Conservation (phyloP, 1,139 yeast species). For the Hansenula lynferdii region DNA sequence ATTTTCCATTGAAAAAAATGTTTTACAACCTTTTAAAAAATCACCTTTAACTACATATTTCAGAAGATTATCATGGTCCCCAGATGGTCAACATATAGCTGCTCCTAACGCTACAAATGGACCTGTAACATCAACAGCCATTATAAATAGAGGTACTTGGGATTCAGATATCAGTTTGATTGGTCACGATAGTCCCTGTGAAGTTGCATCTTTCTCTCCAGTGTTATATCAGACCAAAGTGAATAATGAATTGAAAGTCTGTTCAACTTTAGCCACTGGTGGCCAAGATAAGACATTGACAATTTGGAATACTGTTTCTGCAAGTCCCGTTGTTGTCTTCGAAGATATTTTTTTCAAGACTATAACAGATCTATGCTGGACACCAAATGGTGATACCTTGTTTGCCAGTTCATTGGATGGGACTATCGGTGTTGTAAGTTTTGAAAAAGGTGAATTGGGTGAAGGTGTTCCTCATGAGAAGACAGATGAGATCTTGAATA, state of each 20-base stretch:
- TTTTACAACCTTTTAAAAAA: constrained; percentile 77
- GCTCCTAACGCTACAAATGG: constrained; percentile 98
- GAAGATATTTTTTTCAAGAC: constrained; percentile 57
- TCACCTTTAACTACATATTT: constrained; percentile 93
- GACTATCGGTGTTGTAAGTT: constrained; percentile 62
- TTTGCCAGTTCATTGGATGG: constrained; percentile 86
- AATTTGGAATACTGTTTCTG: constrained; percentile 60
- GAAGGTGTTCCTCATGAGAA: constrained; percentile 59
- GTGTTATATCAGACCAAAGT: constrained; percentile 41
- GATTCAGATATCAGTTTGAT: constrained; percentile 80
- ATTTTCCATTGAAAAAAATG: constrained; percentile 80
- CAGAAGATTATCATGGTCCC: constrained; percentile 93
- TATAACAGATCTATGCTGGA: constrained; percentile 74
- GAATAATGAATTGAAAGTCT: constrained; percentile 28
- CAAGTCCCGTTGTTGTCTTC: constrained; percentile 62
- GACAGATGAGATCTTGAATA: constrained; percentile 63
- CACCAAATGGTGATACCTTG: constrained; percentile 68
- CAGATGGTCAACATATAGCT: constrained; percentile 95
- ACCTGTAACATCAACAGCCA: constrained; percentile 86
- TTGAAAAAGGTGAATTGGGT: constrained; percentile 74
- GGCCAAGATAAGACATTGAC: constrained; percentile 76
- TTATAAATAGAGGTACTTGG: constrained; percentile 92
- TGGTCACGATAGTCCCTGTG: constrained; percentile 97
- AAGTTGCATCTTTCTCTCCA: constrained; percentile 89
- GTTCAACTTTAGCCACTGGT: constrained; percentile 57